Evolutionary conservation across 2,329 filamentous ascomycete species (phyloP).

Genomic region (Tolypocladium tundrense): DNA sequence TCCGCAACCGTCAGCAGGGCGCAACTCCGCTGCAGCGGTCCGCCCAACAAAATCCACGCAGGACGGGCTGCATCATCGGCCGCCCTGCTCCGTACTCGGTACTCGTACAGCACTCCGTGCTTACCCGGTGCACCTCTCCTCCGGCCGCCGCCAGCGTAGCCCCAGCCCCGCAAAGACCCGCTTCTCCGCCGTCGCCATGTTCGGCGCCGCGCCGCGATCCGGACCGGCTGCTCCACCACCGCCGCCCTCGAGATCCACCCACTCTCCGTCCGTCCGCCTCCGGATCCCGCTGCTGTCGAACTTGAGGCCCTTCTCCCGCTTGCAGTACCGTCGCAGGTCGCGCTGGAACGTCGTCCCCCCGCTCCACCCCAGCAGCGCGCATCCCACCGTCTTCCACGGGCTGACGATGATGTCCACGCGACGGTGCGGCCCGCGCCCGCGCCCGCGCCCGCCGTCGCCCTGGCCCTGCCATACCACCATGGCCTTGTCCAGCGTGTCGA

Average conservation of each 20-base stretch:
- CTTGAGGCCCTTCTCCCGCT: conserved; percentile 61
- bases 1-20: not conserved
- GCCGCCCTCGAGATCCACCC: conserved; percentile 61
- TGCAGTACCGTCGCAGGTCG: conserved; percentile 73
- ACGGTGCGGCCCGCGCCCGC: conserved; percentile 46
- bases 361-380: conserved; percentile 79
- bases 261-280: conserved; percentile 50
- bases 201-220: conserved; percentile 35
- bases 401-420: conserved; percentile 87
- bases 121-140: conserved; percentile 58
- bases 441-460: not conserved
- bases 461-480: conserved; percentile 74
- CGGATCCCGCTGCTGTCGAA: conserved; percentile 88
- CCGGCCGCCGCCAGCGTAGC: conserved; percentile 54
- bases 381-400: conserved; percentile 82
- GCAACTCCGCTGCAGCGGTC: not conserved
- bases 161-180: conserved; percentile 70
- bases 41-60: not conserved
- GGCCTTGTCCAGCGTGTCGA: conserved; percentile 85
- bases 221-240: conserved; percentile 8
- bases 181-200: conserved; percentile 66
- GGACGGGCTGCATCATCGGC: not conserved
- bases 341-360: conserved; percentile 84
- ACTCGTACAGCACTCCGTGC: too few relatives aligned
- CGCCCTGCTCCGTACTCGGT: too few relatives aligned